Evolutionary conservation across 139 green algal species (phyloP), one percentile per base, ranked within the genome.

Genomic region (Tetradesmus obliquus): DNA sequence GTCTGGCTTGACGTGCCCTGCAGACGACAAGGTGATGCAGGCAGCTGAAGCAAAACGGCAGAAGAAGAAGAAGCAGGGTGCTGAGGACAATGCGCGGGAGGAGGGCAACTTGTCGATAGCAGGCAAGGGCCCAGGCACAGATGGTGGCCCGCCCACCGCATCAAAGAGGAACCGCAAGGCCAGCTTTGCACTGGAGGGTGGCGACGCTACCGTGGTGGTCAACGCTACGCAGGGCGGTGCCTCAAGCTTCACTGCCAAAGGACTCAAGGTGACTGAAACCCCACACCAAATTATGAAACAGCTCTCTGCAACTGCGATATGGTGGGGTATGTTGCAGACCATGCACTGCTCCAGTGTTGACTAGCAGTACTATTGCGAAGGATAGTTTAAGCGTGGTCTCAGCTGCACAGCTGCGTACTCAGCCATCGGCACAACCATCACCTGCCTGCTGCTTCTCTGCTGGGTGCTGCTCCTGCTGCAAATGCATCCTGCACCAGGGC

Each of bases 41-140:
- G 53, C 81, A 20, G 74, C 74, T 55, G 74, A 82, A 82, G 74
- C n/a, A 51, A 15, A 51, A 2, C 74, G 74, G n/a, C n/a, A 82
- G 74, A 82, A 82, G 74, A 82, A 83, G 86, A 79, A 74, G 51
- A 17, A 45, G 22, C 24, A 89, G 13, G 53, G 24, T 72, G 32
- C 53, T 58, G 12, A 19, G 15, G 55, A 24, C 8, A 7, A 87
- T 60, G 82, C 51, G 81, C 69, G 20, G 62, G 87, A 45, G 80
- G 90, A n/a, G 86, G 91, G 86, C 5, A 76, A 20, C 55, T 81
- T 53, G 91, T 93, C 53, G 5, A 62, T 53, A 7, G 32, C 32
- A 24, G 2, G 66, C 66, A 17, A 17, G 19, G 82, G 82, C 3
- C 1, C 82, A 58, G 82, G 51, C 54, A 87, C 10, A 84, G 79